Evolutionary conservation across 2,329 filamentous ascomycete genomes (phyloP), one percentile per base, ranked within the genome.

Genomic region (Neurospora sp.): DNA sequence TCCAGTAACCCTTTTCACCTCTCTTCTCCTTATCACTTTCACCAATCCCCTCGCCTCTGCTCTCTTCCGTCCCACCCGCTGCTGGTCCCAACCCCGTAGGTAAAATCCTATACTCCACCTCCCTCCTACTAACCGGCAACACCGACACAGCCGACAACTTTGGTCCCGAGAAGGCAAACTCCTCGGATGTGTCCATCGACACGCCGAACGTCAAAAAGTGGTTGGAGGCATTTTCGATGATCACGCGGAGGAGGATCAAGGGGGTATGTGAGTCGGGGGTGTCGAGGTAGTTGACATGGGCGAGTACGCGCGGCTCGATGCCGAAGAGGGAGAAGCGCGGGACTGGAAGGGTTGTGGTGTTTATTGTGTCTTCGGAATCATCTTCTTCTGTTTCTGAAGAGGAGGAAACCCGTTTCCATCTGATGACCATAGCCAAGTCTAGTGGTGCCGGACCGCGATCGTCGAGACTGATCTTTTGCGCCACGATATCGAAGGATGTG

Each of bases 191-290:
- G 75, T 99, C 95, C 93, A 99, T 97, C 36, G 85, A 89, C 67
- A 98, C 80, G 38, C 92, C 93, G 80, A 99, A 99, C 0, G 94
- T 97, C 67, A 99, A 86, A 80, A 97, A 96, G 79, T 99, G 96
- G 78, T 89, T 91, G 0, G 95, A 97, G 0, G 94, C 92, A 78
- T 99, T 99, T 81, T 99, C 96, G 70, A 99, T 88, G 3, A 89
- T 92, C 77, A 88, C 78, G 57, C 85, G 81, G 15, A 89, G 78
- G 69, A 83, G 80, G 65, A 86, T 73, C 8, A 87, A 76, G 11
- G 43, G 77, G 70, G 74, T 78, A 73, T 73, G 19, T 38, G 68
- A 15, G 33, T 33, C 23, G 69, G 68, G 79, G 70, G 57, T 74
- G 72, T 77, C 76, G 3, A 80, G 78, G 73, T 86, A 84, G 3